These are phyloP conservation scores for Coemansia sp. DNA, from an alignment of 371 early-diverging fungal species.

Conservation along the genomic window DNA sequence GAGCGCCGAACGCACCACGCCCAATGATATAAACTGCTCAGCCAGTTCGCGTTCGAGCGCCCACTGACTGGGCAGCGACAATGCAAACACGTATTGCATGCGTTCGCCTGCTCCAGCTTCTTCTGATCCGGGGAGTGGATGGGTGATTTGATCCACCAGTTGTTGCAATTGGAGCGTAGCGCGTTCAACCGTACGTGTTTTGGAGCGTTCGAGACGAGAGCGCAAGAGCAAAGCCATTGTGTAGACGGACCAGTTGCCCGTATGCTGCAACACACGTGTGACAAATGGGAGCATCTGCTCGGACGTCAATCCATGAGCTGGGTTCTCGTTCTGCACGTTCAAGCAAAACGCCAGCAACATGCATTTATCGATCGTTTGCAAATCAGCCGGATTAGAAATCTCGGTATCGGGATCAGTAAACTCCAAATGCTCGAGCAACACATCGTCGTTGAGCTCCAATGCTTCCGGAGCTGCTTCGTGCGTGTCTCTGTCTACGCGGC, in stretches of 20 bases:
- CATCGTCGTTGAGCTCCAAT: constrained; percentile 85
- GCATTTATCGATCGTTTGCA: constrained; percentile 82
- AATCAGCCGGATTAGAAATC: constrained; percentile 15
- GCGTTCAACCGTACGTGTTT: constrained; percentile 88
- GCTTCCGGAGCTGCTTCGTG: constrained; percentile 59
- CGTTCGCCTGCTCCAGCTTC: constrained; percentile 80
- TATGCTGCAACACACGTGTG: constrained; percentile 81
- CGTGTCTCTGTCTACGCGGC: constrained; percentile 41
- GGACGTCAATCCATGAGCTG: constrained; percentile 83
- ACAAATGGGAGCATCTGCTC: constrained; percentile 95
- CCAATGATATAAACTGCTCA: constrained; percentile 75
- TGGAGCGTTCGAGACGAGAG: constrained; percentile 85
- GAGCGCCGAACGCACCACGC: constrained; percentile 83
- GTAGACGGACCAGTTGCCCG: constrained; percentile 96
- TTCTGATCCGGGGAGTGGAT: constrained; percentile 45
- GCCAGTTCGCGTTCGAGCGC: constrained; percentile 92
- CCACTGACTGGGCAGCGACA: constrained; percentile 88
- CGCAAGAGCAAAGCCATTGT: constrained; percentile 88
- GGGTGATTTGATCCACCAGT: constrained; percentile 84
- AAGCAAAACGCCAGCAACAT: constrained; percentile 85
- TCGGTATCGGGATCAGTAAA: constrained; percentile 43
- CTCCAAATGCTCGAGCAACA: constrained; percentile 76
- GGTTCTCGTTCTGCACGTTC: constrained; percentile 91
- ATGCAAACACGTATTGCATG: constrained; percentile 72
- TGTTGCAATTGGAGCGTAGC: constrained; percentile 90